A percentile compares a stretch with the other conserved stretches of the same genome.
phyloP scores from a whole-genome alignment of 2,329 filamentous ascomycete species.

The Rhynchosporium secalis region DNA sequence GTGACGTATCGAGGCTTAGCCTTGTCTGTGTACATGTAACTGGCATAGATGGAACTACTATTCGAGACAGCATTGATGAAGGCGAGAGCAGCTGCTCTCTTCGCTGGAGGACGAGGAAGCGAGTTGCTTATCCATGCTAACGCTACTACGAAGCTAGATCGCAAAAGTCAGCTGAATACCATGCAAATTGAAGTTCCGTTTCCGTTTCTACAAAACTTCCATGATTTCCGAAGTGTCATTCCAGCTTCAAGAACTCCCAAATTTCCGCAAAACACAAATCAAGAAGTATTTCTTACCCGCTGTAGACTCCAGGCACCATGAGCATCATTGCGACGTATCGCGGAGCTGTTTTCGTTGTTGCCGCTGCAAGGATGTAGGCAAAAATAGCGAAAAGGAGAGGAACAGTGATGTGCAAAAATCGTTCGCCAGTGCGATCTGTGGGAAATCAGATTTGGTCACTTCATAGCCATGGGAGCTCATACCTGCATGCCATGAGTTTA shows the following conservation, averaged over 20 bases:
- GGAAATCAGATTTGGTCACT: not conserved
- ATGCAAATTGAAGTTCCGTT: constrained; percentile 34
- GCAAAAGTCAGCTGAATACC: too few species aligned
- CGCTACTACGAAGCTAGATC: constrained; percentile 48
- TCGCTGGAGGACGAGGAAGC: constrained; percentile 69
- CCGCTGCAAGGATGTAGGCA: constrained; percentile 67
- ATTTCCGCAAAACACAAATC: too few species aligned
- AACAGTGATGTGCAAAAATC: constrained; percentile 65
- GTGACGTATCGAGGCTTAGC: constrained; percentile 35
- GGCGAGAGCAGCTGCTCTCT: constrained; percentile 63
- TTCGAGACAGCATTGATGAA: constrained; percentile 76
- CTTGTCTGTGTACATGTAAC: constrained; percentile 63
- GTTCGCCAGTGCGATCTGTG: constrained; percentile 64
- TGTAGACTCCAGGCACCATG: constrained; percentile 66
- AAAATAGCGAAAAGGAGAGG: constrained; percentile 62
- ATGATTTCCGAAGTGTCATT: too few species aligned
- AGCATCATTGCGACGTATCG: constrained; percentile 73
- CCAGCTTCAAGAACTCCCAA: too few species aligned
- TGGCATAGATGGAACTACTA: constrained; percentile 67
- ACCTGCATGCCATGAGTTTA: constrained; percentile 66
- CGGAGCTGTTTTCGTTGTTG: constrained; percentile 59
- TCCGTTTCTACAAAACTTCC: too few species aligned
- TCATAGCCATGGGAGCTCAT: not conserved
- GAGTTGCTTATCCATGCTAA: constrained; percentile 76
- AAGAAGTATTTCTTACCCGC: constrained; percentile 48